Evolutionary conservation across 805 yeast species (phyloP).

Genomic region (Ogataea glucozyma): DNA sequence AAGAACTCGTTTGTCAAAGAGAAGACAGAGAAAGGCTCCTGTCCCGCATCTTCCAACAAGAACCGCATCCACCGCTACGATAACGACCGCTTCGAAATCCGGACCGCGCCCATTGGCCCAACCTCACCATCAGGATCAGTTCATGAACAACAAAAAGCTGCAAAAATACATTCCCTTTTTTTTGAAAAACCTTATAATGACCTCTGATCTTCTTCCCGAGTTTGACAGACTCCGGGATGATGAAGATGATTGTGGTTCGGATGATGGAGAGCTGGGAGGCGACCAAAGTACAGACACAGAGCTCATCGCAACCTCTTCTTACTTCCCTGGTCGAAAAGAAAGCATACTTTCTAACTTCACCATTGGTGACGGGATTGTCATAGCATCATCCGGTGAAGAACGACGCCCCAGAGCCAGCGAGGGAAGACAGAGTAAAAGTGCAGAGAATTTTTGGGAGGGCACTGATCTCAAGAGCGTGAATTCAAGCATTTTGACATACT

Average conservation of each 20-base stretch:
- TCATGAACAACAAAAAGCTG: constrained; percentile 33
- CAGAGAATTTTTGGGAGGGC: constrained; percentile 28
- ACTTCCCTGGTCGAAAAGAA: constrained; percentile 14
- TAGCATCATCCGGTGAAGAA: constrained; percentile 2
- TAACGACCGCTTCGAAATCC: constrained; percentile 7
- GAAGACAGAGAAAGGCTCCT: not conserved
- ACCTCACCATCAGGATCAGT: constrained; percentile 18
- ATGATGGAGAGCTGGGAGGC: constrained; percentile 3
- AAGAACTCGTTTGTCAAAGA: constrained; percentile 5
- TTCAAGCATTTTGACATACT: constrained; percentile 28
- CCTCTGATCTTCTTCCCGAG: constrained; percentile 26
- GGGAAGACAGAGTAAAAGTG: constrained; percentile 5
- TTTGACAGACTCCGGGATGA: constrained; percentile 13
- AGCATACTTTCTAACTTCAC: constrained; percentile 21
- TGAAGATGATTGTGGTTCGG: constrained; percentile 8
- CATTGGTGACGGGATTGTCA: constrained; percentile 5
- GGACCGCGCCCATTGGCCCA: not conserved
- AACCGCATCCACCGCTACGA: constrained; percentile 14
- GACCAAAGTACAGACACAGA: constrained; percentile 15
- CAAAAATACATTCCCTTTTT: constrained; percentile 33
- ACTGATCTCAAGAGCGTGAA: constrained; percentile 25
- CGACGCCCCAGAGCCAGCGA: constrained; percentile 6
- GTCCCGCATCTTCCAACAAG: constrained; percentile 14
- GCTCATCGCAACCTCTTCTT: constrained; percentile 3
- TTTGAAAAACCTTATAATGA: constrained; percentile 30